A percentile compares a stretch with the other conserved stretches of the same genome.
Conservation (phyloP, 1,139 yeast species). For the Zygotorulaspora mrakii region DNA sequence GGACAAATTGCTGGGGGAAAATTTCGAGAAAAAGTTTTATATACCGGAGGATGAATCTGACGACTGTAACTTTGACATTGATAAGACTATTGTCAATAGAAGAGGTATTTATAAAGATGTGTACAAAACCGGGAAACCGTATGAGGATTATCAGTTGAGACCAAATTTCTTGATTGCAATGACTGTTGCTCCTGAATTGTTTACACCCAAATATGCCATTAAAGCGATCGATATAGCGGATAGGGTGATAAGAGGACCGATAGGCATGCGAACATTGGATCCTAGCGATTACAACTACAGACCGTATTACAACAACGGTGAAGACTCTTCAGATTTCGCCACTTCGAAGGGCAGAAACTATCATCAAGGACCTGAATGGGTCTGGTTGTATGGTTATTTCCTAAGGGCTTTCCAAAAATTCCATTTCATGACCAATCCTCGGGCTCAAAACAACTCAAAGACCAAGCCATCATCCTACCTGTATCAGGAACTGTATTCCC, state of each 20-base stretch:
- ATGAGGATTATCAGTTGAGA: conserved; percentile 89
- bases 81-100: conserved; percentile 66
- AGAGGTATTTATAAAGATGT: conserved; percentile 93
- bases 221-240: conserved; percentile 71
- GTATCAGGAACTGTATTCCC: conserved; percentile 46
- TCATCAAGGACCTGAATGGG: conserved; percentile 99
- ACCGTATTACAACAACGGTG: conserved; percentile 79
- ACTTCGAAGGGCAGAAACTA: conserved; percentile 94
- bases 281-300: conserved; percentile 89
- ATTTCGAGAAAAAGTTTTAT: conserved; percentile 76
- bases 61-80: conserved; percentile 56
- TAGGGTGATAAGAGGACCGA: conserved; percentile 70
- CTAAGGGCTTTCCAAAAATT: conserved; percentile 67
- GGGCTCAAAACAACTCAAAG: conserved; percentile 28
- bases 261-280: conserved; percentile 89
- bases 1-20: conserved; percentile 63
- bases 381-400: conserved; percentile 86
- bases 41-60: conserved; percentile 62
- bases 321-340: conserved; percentile 80
- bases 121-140: conserved; percentile 74
- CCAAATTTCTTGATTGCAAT: conserved; percentile 92
- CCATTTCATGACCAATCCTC: conserved; percentile 42
- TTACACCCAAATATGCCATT: conserved; percentile 57
- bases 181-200: conserved; percentile 90
- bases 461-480: conserved; percentile 42